Evolutionary conservation across 257 asterid genomes (phyloP), one percentile per base, ranked within the genome.

Genomic region (Fraxinus quadrangulata): DNA sequence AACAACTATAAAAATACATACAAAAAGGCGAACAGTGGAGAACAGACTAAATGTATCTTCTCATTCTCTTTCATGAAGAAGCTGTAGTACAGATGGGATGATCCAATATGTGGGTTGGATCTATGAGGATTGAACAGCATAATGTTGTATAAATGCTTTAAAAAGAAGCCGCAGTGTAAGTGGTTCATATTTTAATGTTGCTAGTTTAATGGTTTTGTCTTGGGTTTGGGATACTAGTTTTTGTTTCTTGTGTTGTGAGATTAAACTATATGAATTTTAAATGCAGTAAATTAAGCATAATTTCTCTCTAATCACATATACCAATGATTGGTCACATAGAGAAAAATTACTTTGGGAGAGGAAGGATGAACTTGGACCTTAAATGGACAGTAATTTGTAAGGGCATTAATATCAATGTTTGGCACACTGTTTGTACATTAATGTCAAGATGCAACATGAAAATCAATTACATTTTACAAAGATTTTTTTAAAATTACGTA

Each of bases 41-140:
- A 71, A 78, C 75, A 73, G 71, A 71, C 82, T 76, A 16, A 16
- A 28, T 36, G 33, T 71, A 21, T 78, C n/a, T 56, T 75, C 72
- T 73, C 63, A 76, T 49, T 73, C 70, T 67, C 75, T 75, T 39
- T 63, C 47, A 67, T 68, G 75, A 56, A 81, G 82, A 85, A 83
- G 87, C 80, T 85, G 86, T 77, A 19, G 26, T 54, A 76, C 90
- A 84, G 80, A 81, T 82, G 87, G 85, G 89, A 89, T 90, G 89
- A 88, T 90, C 88, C 82, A 77, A 78, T 74, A 79, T 77, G 76
- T 87, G 88, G 83, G 88, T 85, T 89, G 92, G 97, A 91, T 90
- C 91, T 87, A 70, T 59, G 87, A 87, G 84, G 86, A 74, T 89
- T 88, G 87, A 85, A 87, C 86, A 86, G 85, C 81, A 78, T 82